Conservation (phyloP, 2,329 filamentous ascomycete genomes). For the Trichoderma brevicompactum region DNA sequence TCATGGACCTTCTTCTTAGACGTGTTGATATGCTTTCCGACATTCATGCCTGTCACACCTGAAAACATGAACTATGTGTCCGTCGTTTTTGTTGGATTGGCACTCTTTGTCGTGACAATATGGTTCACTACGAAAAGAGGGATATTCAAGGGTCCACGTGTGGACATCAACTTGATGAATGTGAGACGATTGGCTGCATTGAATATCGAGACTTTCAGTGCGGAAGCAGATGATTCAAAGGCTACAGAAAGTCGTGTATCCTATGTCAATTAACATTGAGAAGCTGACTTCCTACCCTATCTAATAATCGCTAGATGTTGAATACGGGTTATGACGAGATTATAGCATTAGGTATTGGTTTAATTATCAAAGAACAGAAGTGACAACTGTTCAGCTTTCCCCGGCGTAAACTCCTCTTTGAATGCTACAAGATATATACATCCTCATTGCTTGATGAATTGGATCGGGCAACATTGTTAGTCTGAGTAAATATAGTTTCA, state of each 20-base stretch:
- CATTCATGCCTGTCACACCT: slow-evolving; percentile 31
- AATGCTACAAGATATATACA: too few relatives aligned
- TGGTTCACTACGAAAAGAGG: slow-evolving; percentile 34
- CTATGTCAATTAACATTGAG: too few relatives aligned
- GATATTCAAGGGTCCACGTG: slow-evolving; percentile 32
- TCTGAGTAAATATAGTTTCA: too few relatives aligned
- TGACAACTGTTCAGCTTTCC: too few relatives aligned
- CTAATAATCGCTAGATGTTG: too few relatives aligned
- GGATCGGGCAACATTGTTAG: too few relatives aligned
- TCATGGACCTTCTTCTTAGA: slow-evolving; percentile 34
- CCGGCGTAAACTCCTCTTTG: too few relatives aligned
- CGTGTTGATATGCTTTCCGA: slow-evolving; percentile 34
- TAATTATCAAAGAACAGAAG: too few relatives aligned
- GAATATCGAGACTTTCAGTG: neutral
- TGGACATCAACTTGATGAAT: slow-evolving; percentile 32
- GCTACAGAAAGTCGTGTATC: neutral
- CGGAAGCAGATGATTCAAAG: neutral
- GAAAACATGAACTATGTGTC: slow-evolving; percentile 37
- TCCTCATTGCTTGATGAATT: too few relatives aligned
- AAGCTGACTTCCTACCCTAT: too few relatives aligned
- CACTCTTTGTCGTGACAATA: slow-evolving; percentile 31
- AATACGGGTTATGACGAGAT: too few relatives aligned
- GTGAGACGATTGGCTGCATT: slow-evolving; percentile 25
- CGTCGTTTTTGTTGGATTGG: slow-evolving; percentile 30
- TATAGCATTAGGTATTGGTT: too few relatives aligned